Conservation (phyloP, 192 early-diverging fungal genomes). For the Podila horticola region DNA sequence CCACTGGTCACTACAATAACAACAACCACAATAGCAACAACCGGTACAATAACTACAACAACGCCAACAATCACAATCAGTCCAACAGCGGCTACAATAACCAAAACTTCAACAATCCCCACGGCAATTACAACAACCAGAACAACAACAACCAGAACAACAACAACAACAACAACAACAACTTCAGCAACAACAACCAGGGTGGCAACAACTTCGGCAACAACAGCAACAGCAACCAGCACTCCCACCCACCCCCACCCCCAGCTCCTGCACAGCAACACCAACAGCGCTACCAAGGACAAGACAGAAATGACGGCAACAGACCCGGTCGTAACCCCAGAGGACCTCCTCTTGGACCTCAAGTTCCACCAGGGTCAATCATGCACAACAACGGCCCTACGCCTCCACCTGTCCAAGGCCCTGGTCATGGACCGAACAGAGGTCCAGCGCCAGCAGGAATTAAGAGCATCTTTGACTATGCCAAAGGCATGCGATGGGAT, state of each 20-base stretch:
- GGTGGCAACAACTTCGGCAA: slow-evolving; percentile 22
- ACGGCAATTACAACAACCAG: neutral
- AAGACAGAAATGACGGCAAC: neutral
- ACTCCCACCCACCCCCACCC: neutral
- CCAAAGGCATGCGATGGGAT: slow-evolving; percentile 51
- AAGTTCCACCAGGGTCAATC: slow-evolving; percentile 6
- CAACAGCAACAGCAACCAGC: slow-evolving; percentile 7
- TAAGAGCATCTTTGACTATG: slow-evolving; percentile 50
- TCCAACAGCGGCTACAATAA: neutral
- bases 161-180: slow-evolving; percentile 18
- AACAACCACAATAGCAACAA: slow-evolving; percentile 1
- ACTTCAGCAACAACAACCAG: slow-evolving; percentile 5
- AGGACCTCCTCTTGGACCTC: slow-evolving; percentile 26
- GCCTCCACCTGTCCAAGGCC: slow-evolving; percentile 12
- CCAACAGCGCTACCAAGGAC: slow-evolving; percentile 4
- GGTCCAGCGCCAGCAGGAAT: slow-evolving; percentile 10
- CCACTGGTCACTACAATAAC: neutral
- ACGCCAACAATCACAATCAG: neutral
- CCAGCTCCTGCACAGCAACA: neutral
- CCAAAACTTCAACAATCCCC: neutral
- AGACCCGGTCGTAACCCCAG: slow-evolving; percentile 6
- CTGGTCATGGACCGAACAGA: slow-evolving; percentile 7
- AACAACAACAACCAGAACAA: slow-evolving; percentile 1
- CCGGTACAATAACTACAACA: neutral
- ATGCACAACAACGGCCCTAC: slow-evolving; percentile 27